phyloP scores from a whole-genome alignment of 345 rosid species.

The Populus deltoides region DNA sequence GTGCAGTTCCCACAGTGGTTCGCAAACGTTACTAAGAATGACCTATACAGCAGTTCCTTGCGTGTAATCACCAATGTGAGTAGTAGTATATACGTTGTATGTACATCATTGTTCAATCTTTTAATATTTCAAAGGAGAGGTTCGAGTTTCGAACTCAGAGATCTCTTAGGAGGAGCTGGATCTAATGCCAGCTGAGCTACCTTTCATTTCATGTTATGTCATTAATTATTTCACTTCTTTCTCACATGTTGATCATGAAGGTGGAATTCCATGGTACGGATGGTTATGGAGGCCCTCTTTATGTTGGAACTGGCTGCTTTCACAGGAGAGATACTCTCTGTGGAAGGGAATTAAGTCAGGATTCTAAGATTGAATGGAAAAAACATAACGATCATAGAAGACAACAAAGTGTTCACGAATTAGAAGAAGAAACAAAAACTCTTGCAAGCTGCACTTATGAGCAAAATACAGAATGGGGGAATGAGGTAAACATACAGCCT shows the following conservation, averaged over 20 bases:
- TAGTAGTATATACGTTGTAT: background rate
- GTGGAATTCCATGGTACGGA: conserved; percentile 62
- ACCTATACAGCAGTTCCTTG: conserved; percentile 35
- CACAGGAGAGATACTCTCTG: conserved; percentile 72
- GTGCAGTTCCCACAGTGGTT: conserved; percentile 66
- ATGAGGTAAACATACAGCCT: conserved; percentile 37
- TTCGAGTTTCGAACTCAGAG: too few relatives aligned
- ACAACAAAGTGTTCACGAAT: conserved; percentile 11
- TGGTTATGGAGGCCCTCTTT: conserved; percentile 67
- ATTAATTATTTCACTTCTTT: background rate
- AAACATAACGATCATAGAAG: conserved; percentile 9
- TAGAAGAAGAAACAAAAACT: conserved; percentile 36
- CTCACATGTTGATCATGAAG: conserved; percentile 25
- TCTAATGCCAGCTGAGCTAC: too few relatives aligned
- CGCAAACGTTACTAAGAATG: conserved; percentile 55
- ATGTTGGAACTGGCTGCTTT: conserved; percentile 74
- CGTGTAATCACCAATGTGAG: conserved; percentile 29
- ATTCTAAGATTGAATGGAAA: conserved; percentile 22
- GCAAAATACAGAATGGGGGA: conserved; percentile 67
- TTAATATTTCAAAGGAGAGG: background rate
- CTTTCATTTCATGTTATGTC: too few relatives aligned
- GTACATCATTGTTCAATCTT: background rate
- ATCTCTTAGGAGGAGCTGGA: too few relatives aligned
- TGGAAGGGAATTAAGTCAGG: conserved; percentile 36
- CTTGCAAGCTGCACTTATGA: conserved; percentile 64